Evolutionary conservation across 2,329 filamentous ascomycete genomes (phyloP), one percentile per base, ranked within the genome.

Genomic region (Alternaria ethzedia): DNA sequence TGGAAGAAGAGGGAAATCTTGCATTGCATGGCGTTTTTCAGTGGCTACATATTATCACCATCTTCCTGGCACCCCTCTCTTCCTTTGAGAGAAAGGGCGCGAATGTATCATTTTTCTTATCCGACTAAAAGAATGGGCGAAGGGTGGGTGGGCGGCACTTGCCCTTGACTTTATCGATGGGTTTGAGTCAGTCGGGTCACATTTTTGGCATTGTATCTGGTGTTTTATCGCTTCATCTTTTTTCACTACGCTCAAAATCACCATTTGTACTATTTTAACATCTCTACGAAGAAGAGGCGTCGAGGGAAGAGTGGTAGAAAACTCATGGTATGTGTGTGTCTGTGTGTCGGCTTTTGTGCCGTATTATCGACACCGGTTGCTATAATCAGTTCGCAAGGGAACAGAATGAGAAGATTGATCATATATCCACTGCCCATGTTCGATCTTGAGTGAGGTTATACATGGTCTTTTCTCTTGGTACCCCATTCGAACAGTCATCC

Each of bases 21-120:
- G 52, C 52, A 54, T 54, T 54, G 52, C 52, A 43, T 44, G 52
- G 52, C 52, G 52, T 54, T 54, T 54, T 17, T n/a, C 21, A 15
- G 15, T 44, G 36, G 49, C 30, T 52, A 41, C 47, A 51, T 32
- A 17, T 41, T 41, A 41, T 41, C 36, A 41, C 36, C 36, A 41
- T 36, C 51, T 44, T 54, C 36, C 13, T 23, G 25, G 17, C 20
- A 23, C 20, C 20, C 44, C 44, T 20, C 15, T 30, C 10, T 20
- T 15, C 20, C 47, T 50, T n/a, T n/a, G 26, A 17, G 17, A 28
- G 49, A 9, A 8, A 21, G 17, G n/a, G 17, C 10, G 23, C 21
- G 25, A 6, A 28, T 51, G 49, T 54, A 44, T 54, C 28, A 44
- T 44, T 28, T 50, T 50, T 41, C n/a, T 28, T 50, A 26, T 54